These are phyloP conservation scores for Trichophyton rubrum DNA, from an alignment of 2,329 filamentous ascomycete species.

Conservation along the genomic window DNA sequence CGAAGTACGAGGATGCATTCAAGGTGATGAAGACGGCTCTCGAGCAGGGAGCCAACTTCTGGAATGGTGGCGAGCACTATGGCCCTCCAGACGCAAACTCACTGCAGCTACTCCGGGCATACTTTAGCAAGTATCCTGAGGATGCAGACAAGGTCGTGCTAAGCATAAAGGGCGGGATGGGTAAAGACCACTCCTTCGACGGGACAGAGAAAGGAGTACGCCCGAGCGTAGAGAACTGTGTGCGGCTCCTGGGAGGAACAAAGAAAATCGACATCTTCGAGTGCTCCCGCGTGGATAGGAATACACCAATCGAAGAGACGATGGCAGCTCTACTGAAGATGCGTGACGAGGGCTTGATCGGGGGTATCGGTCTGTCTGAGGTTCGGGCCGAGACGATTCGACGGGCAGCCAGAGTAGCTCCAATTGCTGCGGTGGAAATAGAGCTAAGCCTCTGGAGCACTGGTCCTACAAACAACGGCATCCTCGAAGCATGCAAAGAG, in stretches of 20 bases:
- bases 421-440: constrained; percentile 47
- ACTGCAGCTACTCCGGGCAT: constrained; percentile 19
- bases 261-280: constrained; percentile 49
- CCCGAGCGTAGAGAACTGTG: constrained; percentile 42
- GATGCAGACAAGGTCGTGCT: constrained; percentile 20
- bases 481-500: constrained; percentile 44
- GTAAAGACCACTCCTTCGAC: constrained; percentile 27
- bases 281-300: constrained; percentile 41
- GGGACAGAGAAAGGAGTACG: constrained; percentile 41
- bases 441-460: constrained; percentile 48
- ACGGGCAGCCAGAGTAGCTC: constrained; percentile 30
- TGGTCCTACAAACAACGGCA: constrained; percentile 46
- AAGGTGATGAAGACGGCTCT: constrained; percentile 41
- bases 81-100: constrained; percentile 20
- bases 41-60: constrained; percentile 21
- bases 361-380: constrained; percentile 26
- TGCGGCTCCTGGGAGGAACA: constrained; percentile 35
- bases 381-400: constrained; percentile 31
- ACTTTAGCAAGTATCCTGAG: constrained; percentile 20
- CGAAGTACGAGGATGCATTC: constrained; percentile 24
- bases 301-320: constrained; percentile 36
- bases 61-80: constrained; percentile 24
- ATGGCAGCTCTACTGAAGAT: constrained; percentile 21
- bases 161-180: constrained; percentile 20
- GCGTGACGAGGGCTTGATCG: constrained; percentile 26